Conservation (phyloP, 495 filamentous ascomycete genomes). For the Xylaria sp. region DNA sequence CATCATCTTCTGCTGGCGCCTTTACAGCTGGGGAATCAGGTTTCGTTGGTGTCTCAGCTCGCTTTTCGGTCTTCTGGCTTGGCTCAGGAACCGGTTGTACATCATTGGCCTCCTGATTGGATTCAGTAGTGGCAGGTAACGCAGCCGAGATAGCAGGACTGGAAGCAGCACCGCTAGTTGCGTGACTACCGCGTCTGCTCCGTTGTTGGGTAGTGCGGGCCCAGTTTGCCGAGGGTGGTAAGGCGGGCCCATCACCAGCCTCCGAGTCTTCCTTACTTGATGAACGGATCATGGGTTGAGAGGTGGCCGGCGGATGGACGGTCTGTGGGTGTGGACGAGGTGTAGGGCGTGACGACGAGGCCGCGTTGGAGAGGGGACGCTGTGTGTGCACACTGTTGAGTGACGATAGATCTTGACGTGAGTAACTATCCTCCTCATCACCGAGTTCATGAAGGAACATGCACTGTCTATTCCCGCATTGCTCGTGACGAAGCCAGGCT, state of each 20-base stretch:
- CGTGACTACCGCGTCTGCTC: conserved; percentile 75
- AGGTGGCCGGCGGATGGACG: conserved; percentile 56
- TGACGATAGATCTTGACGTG: conserved; percentile 92
- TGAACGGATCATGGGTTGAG: conserved; percentile 76
- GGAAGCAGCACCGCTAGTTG: conserved; percentile 77
- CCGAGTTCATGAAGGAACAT: conserved; percentile 98
- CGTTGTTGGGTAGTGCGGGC: conserved; percentile 77
- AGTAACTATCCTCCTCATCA: conserved; percentile 96
- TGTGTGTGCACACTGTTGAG: conserved; percentile 89
- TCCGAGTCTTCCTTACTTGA: conserved; percentile 77
- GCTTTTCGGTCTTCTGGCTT: conserved; percentile 37
- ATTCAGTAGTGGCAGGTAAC: conserved; percentile 59
- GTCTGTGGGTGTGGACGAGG: conserved; percentile 60
- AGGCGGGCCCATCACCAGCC: conserved; percentile 77
- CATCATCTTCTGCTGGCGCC: not conserved
- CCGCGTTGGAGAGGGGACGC: conserved; percentile 58
- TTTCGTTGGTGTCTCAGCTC: conserved; percentile 27
- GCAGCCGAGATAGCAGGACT: conserved; percentile 77
- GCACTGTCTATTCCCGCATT: conserved; percentile 91
- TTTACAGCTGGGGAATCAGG: conserved; percentile 8
- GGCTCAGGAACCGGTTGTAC: conserved; percentile 34
- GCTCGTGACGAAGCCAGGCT: conserved; percentile 90
- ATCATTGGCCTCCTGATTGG: conserved; percentile 45
- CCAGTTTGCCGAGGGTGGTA: conserved; percentile 94
- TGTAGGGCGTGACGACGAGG: conserved; percentile 55